Percentiles rank a stretch among this genome's conserved stretches.
These are phyloP conservation scores for Fusarium phyllophilum DNA, from an alignment of 2,329 filamentous ascomycete species.

Conservation along the genomic window DNA sequence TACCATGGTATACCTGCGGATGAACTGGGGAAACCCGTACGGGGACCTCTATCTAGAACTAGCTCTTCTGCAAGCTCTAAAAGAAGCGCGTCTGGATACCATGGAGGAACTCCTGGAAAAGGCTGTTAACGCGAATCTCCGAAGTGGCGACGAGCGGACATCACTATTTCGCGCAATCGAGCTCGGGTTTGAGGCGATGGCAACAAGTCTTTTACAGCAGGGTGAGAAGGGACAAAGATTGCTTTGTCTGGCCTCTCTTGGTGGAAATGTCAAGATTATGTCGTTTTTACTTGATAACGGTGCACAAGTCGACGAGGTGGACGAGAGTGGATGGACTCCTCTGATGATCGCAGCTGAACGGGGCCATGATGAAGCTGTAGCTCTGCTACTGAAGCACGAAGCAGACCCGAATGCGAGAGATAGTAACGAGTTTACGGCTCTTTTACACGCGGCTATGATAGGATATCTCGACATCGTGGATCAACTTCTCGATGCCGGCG, in stretches of 20 bases:
- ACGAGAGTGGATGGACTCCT: background rate
- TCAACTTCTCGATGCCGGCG: background rate
- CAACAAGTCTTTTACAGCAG: fast-evolving
- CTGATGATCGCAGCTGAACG: background rate
- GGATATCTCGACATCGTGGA: fast-evolving
- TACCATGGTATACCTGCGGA: background rate
- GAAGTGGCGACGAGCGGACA: fast-evolving
- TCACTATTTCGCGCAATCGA: background rate
- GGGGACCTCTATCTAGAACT: background rate
- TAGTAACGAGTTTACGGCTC: background rate
- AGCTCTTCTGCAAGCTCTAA: background rate
- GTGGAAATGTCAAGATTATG: fast-evolving
- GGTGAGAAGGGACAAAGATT: background rate
- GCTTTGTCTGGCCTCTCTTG: fast-evolving
- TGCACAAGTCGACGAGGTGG: background rate
- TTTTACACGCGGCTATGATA: background rate
- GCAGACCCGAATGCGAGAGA: background rate
- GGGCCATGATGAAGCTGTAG: background rate
- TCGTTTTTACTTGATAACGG: background rate
- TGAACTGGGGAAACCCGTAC: background rate
- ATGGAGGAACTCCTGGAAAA: background rate
- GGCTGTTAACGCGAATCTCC: fast-evolving
- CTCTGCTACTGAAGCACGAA: background rate
- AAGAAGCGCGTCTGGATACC: background rate
- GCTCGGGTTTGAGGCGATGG: background rate